Evolutionary conservation across 371 early-diverging fungal genomes (phyloP), one percentile per base, ranked within the genome.

Genomic region (Umbelopsis sp.): DNA sequence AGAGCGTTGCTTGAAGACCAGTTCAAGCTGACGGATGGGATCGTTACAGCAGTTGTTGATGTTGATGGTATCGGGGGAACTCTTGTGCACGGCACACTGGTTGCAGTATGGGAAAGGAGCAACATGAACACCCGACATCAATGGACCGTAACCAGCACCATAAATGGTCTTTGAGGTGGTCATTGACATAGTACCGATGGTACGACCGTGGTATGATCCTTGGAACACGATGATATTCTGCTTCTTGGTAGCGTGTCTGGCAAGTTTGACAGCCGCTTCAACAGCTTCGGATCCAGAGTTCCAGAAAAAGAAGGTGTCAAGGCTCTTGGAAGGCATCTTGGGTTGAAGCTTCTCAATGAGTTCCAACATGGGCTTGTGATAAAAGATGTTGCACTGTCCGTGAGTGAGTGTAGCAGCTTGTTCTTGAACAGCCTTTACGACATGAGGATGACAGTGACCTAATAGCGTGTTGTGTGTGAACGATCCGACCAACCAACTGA

Each of bases 221-320:
- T 81, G 82, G 46, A 81, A 81, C 9, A 72, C 84, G 65, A 87
- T 83, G 69, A 87, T 71, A 63, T 86, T 84, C 51, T 81, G 83
- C 45, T 76, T 76, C 73, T 82, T 81, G 50, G 87, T 87, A n/a
- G 85, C 85, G 50, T 86, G 81, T 69, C 87, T 76, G 20, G 86
- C 85, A 10, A 87, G 62, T 69, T 87, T 87, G 68, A 87, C 65
- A 22, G 87, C 79, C 14, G 80, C 82, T 53, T 87, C 87, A 29
- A 87, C 87, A 48, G 86, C 87, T 67, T 87, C 87, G 5, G 87
- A 76, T 44, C 87, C 87, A 44, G 84, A 85, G 68, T 87, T 87
- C 80, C 80, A 78, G 52, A 85, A 85, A 72, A 87, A 85, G 68
- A 87, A 85, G 8, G 83, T 84, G 24, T 87, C 86, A 25, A 84